A percentile compares a stretch with the other conserved stretches of the same genome.
These are phyloP conservation scores for Bipolaris victoriae DNA, from an alignment of 2,329 filamentous ascomycete genomes.

Conservation along the genomic window DNA sequence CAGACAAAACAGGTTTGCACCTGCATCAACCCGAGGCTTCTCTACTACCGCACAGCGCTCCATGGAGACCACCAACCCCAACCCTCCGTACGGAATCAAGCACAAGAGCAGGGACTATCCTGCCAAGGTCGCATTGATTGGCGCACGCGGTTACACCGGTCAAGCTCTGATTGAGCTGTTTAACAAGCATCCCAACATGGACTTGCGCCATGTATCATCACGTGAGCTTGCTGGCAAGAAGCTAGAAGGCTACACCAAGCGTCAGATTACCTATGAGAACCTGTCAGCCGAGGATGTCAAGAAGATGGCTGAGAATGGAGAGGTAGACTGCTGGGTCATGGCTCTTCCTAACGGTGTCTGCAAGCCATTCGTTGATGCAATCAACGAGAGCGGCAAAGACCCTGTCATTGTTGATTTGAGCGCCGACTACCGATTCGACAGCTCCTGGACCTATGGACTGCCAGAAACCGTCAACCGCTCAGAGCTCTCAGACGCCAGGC, in stretches of 20 bases:
- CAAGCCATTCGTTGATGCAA: constrained; percentile 89
- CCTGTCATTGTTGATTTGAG: constrained; percentile 91
- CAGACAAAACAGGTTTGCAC: constrained; percentile 37
- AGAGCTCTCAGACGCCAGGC: constrained; percentile 76
- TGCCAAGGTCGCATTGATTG: constrained; percentile 83
- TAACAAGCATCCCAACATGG: constrained; percentile 86
- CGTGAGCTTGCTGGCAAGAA: constrained; percentile 88
- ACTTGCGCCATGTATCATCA: constrained; percentile 89
- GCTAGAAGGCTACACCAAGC: constrained; percentile 88
- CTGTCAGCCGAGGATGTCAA: constrained; percentile 84
- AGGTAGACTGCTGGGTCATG: constrained; percentile 97
- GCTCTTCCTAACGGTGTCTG: constrained; percentile 94
- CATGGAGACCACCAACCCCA: constrained; percentile 73
- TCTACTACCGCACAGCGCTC: constrained; percentile 57
- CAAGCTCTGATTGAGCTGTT: constrained; percentile 87
- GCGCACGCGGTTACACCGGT: constrained; percentile 91
- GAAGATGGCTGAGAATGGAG: constrained; percentile 79
- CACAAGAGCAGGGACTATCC: constrained; percentile 82
- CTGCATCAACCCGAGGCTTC: constrained; percentile 56
- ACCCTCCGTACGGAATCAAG: constrained; percentile 86
- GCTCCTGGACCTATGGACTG: constrained; percentile 85
- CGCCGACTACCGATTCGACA: constrained; percentile 93
- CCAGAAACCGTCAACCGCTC: constrained; percentile 82
- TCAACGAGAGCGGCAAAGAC: constrained; percentile 71
- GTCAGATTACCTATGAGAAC: constrained; percentile 90